phyloP scores from a whole-genome alignment of 1,284 basidiomycete genomes.

The Anthracocystis setariae region DNA sequence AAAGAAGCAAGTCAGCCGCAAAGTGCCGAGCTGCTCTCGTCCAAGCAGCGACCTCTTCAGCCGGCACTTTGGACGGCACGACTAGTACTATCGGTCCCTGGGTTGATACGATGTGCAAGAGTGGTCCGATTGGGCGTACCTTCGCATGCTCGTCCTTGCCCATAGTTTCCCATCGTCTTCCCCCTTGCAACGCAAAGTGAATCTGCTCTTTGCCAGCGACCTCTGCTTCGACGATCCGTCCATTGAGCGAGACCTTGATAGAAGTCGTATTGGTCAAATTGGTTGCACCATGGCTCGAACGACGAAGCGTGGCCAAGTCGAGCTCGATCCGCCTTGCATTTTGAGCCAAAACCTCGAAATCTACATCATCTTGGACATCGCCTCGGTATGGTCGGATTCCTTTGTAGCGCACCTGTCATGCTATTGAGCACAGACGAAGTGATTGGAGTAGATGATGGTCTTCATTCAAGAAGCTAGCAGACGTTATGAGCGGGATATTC shows the following conservation, averaged over 20 bases:
- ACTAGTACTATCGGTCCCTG: constrained; percentile 38
- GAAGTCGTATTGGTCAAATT: not conserved
- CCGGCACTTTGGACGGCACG: constrained; percentile 15
- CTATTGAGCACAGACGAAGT: too few relatives aligned
- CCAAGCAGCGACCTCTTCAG: constrained; percentile 14
- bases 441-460: too few relatives aligned
- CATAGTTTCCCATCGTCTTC: constrained; percentile 2
- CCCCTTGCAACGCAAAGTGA: constrained; percentile 2
- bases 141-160: not conserved
- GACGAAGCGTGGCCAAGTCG: constrained; percentile 5
- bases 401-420: constrained; percentile 24
- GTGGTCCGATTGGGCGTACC: constrained; percentile 34
- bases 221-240: not conserved
- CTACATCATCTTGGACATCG: too few relatives aligned
- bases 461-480: too few relatives aligned
- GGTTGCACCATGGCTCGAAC: not conserved
- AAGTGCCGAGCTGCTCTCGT: constrained; percentile 26
- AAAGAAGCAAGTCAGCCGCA: constrained; percentile 39
- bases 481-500: too few relatives aligned
- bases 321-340: constrained; percentile 21
- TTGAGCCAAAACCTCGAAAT: not conserved
- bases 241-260: constrained; percentile 7
- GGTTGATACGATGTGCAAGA: constrained; percentile 32
- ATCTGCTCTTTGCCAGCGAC: not conserved
- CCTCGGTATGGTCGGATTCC: not conserved